These are phyloP conservation scores for Eutrema heterophyllum DNA, from an alignment of 345 rosid genomes.

Conservation along the genomic window DNA sequence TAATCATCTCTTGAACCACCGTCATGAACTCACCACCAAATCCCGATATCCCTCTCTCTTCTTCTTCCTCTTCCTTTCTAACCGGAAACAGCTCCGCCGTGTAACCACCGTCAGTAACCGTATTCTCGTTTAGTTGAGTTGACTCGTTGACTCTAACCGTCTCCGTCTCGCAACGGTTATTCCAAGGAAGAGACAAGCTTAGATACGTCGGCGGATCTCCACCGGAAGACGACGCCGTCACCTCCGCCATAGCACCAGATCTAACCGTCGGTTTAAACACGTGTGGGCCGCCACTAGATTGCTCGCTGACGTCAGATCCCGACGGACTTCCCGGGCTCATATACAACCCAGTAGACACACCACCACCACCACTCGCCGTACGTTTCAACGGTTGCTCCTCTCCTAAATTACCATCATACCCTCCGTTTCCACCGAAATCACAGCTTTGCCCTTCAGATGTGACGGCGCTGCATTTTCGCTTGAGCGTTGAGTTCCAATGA, in stretches of 20 bases:
- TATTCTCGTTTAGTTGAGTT: slow-evolving; percentile 13
- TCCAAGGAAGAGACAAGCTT: slow-evolving; percentile 64
- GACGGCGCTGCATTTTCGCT: slow-evolving; percentile 56
- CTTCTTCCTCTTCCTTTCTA: slow-evolving; percentile 24
- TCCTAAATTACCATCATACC: slow-evolving; percentile 51
- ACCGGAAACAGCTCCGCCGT: slow-evolving; percentile 33
- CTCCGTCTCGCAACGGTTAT: slow-evolving; percentile 21
- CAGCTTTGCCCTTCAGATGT: slow-evolving; percentile 34
- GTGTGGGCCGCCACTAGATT: slow-evolving; percentile 41
- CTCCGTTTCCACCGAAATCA: slow-evolving; percentile 29
- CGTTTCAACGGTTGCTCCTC: slow-evolving; percentile 63
- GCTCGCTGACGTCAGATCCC: slow-evolving; percentile 77
- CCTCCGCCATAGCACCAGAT: slow-evolving; percentile 30
- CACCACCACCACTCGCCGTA: slow-evolving; percentile 61
- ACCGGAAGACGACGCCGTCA: slow-evolving; percentile 38
- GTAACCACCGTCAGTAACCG: background rate
- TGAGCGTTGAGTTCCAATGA: slow-evolving; percentile 95
- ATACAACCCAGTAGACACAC: slow-evolving; percentile 48
- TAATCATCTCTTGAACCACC: slow-evolving; percentile 94
- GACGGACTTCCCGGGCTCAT: slow-evolving; percentile 74
- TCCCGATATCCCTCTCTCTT: slow-evolving; percentile 38
- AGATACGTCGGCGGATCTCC: slow-evolving; percentile 61
- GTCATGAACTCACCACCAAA: slow-evolving; percentile 64
- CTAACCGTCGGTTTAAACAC: slow-evolving; percentile 49
- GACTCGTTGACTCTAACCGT: slow-evolving; percentile 37